phyloP scores from a whole-genome alignment of 306 rosid genomes.

The Quercus variabilis region DNA sequence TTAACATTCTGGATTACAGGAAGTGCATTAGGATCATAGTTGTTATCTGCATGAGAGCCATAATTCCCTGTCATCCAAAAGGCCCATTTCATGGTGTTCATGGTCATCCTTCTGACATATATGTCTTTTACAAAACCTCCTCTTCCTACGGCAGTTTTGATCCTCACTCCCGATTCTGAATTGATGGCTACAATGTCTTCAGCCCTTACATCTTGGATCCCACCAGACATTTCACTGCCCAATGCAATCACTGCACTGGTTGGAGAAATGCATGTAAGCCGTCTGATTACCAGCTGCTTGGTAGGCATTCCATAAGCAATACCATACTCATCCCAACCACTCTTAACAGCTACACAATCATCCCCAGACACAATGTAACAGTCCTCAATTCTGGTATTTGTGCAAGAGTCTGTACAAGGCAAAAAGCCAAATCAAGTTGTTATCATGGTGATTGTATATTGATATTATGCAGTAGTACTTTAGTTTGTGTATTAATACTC shows the following conservation, averaged over 20 bases:
- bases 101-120: constrained; percentile 50
- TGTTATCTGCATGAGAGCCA: constrained; percentile 65
- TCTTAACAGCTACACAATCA: constrained; percentile 79
- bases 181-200: constrained; percentile 62
- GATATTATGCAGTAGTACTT: not conserved
- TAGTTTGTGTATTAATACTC: not conserved
- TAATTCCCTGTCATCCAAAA: constrained; percentile 80
- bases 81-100: constrained; percentile 80
- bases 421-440: not conserved
- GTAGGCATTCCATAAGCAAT: constrained; percentile 74
- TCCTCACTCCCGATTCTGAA: constrained; percentile 67
- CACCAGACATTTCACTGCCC: constrained; percentile 88
- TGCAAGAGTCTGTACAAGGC: constrained; percentile 56
- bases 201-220: constrained; percentile 72
- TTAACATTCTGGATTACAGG: constrained; percentile 56
- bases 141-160: constrained; percentile 72
- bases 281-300: constrained; percentile 54
- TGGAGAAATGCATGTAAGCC: constrained; percentile 77
- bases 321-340: constrained; percentile 90
- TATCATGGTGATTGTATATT: not conserved
- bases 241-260: constrained; percentile 70
- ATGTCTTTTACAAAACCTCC: constrained; percentile 82
- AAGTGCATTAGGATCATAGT: constrained; percentile 60
- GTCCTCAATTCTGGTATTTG: constrained; percentile 71
- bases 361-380: constrained; percentile 88